A percentile compares a stretch with the other conserved stretches of the same genome.
Conservation (phyloP, 2,329 filamentous ascomycete species). For the Pochonia chlamydosporia region DNA sequence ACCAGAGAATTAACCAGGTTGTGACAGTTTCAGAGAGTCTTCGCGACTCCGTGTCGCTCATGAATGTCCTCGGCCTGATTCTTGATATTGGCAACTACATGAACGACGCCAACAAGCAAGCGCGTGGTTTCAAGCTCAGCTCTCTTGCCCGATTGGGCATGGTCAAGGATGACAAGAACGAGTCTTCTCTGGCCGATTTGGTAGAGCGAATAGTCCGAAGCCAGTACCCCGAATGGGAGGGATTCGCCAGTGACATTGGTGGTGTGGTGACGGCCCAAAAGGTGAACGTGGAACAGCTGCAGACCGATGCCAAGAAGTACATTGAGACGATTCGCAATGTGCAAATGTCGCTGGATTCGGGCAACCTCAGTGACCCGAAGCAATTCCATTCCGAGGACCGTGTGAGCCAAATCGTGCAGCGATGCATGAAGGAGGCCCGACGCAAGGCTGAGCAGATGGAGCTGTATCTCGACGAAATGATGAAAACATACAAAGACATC, state of each 20-base stretch:
- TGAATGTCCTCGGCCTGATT: constrained; percentile 94
- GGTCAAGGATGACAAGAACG: constrained; percentile 99
- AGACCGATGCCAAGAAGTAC: constrained; percentile 81
- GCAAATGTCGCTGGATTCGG: constrained; percentile 84
- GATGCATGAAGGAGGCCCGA: constrained; percentile 92
- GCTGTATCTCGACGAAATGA: constrained; percentile 90
- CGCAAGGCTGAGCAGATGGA: constrained; percentile 95
- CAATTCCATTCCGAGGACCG: constrained; percentile 98
- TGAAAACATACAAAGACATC: constrained; percentile 85
- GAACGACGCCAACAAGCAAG: constrained; percentile 99
- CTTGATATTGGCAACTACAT: constrained; percentile 99
- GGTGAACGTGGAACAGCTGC: constrained; percentile 89
- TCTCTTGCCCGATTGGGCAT: constrained; percentile 88
- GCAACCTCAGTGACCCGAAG: constrained; percentile 92
- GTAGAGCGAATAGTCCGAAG: constrained; percentile 95
- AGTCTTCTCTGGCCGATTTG: constrained; percentile 90
- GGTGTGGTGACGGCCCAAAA: constrained; percentile 78
- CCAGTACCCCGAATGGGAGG: constrained; percentile 94
- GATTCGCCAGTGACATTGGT: constrained; percentile 76
- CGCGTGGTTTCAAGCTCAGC: constrained; percentile 94
- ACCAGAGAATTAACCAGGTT: constrained; percentile 77
- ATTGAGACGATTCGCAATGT: constrained; percentile 93
- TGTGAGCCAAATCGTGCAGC: constrained; percentile 83
- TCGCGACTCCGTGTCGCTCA: constrained; percentile 83
- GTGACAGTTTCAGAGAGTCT: constrained; percentile 82